phyloP scores from a whole-genome alignment of 768 basidiomycete genomes.

The Sporobolomyces pararoseus region DNA sequence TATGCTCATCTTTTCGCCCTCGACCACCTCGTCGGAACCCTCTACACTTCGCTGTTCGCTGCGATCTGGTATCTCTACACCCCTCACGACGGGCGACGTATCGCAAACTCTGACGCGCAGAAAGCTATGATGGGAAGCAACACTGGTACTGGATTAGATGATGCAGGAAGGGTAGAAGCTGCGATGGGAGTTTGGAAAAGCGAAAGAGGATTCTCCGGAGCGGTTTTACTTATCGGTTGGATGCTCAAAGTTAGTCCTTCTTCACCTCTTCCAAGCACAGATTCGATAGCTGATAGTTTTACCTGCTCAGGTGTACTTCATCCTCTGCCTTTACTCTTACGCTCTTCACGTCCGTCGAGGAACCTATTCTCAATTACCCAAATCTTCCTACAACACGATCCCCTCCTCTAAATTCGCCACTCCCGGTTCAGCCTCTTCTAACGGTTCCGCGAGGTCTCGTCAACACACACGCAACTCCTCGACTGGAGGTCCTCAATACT shows the following conservation, averaged over 20 bases:
- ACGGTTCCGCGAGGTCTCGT: slow-evolving; percentile 26
- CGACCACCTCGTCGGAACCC: slow-evolving; percentile 83
- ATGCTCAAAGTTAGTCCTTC: slow-evolving; percentile 66
- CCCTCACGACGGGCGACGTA: slow-evolving; percentile 80
- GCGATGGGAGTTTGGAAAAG: slow-evolving; percentile 82
- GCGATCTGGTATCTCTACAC: slow-evolving; percentile 85
- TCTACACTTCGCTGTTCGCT: slow-evolving; percentile 89
- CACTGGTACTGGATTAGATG: slow-evolving; percentile 55
- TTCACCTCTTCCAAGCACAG: neutral
- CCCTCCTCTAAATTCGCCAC: slow-evolving; percentile 54
- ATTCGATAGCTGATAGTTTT: neutral
- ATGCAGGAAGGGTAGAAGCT: slow-evolving; percentile 63
- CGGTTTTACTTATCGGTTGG: slow-evolving; percentile 79
- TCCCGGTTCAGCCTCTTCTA: slow-evolving; percentile 72
- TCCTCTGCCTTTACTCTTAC: slow-evolving; percentile 83
- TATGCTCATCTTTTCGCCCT: slow-evolving; percentile 88
- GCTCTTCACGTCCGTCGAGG: slow-evolving; percentile 86
- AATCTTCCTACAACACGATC: slow-evolving; percentile 54
- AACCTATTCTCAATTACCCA: slow-evolving; percentile 75
- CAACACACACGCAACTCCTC: slow-evolving; percentile 26
- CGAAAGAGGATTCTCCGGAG: slow-evolving; percentile 76
- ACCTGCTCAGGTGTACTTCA: slow-evolving; percentile 74
- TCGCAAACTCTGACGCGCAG: slow-evolving; percentile 81
- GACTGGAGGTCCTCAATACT: slow-evolving; percentile 34
- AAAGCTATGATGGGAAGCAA: slow-evolving; percentile 68